Evolutionary conservation across 176 grass and related monocot genomes (phyloP).

Genomic region (Bolboschoenus planiculmis): DNA sequence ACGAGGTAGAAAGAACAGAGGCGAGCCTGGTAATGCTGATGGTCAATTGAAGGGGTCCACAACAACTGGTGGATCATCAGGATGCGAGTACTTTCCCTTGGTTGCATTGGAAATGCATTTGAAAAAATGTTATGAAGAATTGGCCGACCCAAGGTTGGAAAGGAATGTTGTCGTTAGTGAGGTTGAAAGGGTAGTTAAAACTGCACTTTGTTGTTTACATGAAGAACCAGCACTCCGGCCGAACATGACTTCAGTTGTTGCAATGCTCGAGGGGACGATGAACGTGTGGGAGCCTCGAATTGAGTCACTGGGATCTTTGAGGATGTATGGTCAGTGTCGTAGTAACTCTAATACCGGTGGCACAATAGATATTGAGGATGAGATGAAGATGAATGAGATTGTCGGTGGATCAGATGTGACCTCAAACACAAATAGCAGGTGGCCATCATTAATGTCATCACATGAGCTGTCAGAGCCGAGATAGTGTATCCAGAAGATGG

Average conservation of each 20-base stretch:
- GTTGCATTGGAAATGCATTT: constrained; percentile 15
- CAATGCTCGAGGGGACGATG: constrained; percentile 42
- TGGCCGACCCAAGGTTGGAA: constrained; percentile 13
- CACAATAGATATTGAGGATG: constrained; percentile 9
- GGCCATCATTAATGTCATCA: constrained; percentile 1
- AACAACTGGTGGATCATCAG: constrained; percentile 29
- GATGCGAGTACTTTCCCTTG: constrained; percentile 2
- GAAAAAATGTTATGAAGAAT: constrained; percentile 15
- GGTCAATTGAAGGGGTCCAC: constrained; percentile 21
- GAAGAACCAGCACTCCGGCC: constrained; percentile 33
- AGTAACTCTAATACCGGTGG: not conserved
- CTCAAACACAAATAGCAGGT: not conserved
- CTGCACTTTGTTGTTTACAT: constrained; percentile 47
- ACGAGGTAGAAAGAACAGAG: constrained; percentile 39
- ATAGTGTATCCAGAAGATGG: not conserved
- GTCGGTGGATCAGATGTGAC: not conserved
- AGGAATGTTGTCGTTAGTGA: constrained; percentile 23
- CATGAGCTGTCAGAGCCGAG: not conserved
- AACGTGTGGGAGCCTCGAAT: constrained; percentile 29
- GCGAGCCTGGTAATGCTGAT: not conserved
- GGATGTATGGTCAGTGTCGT: not conserved
- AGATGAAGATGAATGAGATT: not conserved
- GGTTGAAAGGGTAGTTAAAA: constrained; percentile 33
- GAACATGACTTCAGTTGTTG: constrained; percentile 31
- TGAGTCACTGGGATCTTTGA: constrained; percentile 8